phyloP scores from a whole-genome alignment of 441 rosid species.

The Sinapis alba region DNA sequence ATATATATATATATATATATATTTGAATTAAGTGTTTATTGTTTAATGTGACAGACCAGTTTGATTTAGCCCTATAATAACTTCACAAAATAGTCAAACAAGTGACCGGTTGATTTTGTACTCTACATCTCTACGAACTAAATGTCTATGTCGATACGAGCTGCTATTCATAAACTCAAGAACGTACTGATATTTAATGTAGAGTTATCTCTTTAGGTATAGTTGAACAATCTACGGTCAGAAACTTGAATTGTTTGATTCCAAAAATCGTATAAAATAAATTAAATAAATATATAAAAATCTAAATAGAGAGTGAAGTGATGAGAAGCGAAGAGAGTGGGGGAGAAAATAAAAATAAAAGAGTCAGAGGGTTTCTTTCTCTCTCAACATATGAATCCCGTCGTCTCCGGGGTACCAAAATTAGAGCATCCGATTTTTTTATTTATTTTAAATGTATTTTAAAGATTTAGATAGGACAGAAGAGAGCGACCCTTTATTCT shows the following conservation, averaged over 20 bases:
- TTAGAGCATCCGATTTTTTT: constrained; percentile 30
- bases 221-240: constrained; percentile 34
- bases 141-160: constrained; percentile 16
- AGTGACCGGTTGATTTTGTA: constrained; percentile 12
- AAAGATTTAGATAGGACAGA: constrained; percentile 42
- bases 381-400: constrained; percentile 51
- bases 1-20: not conserved
- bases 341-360: constrained; percentile 35
- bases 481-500: constrained; percentile 45
- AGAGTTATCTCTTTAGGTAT: constrained; percentile 20
- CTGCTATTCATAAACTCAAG: constrained; percentile 30
- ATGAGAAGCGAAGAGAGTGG: constrained; percentile 48
- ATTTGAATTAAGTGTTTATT: not conserved
- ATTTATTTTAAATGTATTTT: not conserved
- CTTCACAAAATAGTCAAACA: constrained; percentile 14
- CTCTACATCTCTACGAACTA: constrained; percentile 17
- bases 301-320: constrained; percentile 28
- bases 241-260: constrained; percentile 36
- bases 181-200: constrained; percentile 31
- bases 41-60: not conserved
- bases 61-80: not conserved
- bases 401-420: constrained; percentile 62
- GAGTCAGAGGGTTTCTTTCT: constrained; percentile 45
- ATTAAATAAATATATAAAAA: not conserved
- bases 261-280: constrained; percentile 30